phyloP scores from a whole-genome alignment of 2,329 filamentous ascomycete species.

The Monascus ruber region DNA sequence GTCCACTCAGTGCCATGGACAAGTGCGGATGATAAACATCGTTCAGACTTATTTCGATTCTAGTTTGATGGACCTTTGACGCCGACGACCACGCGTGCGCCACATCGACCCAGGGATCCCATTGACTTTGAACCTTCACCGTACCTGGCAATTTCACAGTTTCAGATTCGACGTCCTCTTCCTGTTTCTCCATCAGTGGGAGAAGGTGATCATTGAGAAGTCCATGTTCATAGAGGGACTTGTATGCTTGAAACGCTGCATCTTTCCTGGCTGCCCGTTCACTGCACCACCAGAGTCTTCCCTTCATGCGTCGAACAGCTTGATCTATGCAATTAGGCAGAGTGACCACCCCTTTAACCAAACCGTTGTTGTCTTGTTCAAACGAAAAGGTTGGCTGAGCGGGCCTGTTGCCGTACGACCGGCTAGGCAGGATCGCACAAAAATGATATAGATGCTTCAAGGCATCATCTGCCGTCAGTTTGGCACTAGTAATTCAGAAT shows the following conservation, averaged over 20 bases:
- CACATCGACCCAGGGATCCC: slow-evolving; percentile 20
- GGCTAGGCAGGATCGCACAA: slow-evolving; percentile 51
- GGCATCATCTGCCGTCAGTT: slow-evolving; percentile 62
- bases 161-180: slow-evolving; percentile 7
- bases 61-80: slow-evolving; percentile 11
- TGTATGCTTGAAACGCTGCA: slow-evolving; percentile 71
- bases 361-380: slow-evolving; percentile 8
- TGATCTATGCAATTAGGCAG: slow-evolving; percentile 62
- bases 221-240: slow-evolving; percentile 55
- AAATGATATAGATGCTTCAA: slow-evolving; percentile 73
- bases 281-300: slow-evolving; percentile 51
- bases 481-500: slow-evolving; percentile 37
- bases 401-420: slow-evolving; percentile 44
- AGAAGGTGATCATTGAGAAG: slow-evolving; percentile 69
- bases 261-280: slow-evolving; percentile 67
- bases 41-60: slow-evolving; percentile 10
- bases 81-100: slow-evolving; percentile 14
- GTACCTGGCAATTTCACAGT: slow-evolving; percentile 9
- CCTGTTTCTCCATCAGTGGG: slow-evolving; percentile 38
- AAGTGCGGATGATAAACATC: slow-evolving; percentile 6
- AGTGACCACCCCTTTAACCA: slow-evolving; percentile 47
- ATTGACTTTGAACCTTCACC: slow-evolving; percentile 14
- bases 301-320: slow-evolving; percentile 43
- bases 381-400: slow-evolving; percentile 53
- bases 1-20: slow-evolving; percentile 12